Base-by-base conservation (phyloP, 2,329 filamentous ascomycete species). In the Penicillium griseofulvum region DNA sequence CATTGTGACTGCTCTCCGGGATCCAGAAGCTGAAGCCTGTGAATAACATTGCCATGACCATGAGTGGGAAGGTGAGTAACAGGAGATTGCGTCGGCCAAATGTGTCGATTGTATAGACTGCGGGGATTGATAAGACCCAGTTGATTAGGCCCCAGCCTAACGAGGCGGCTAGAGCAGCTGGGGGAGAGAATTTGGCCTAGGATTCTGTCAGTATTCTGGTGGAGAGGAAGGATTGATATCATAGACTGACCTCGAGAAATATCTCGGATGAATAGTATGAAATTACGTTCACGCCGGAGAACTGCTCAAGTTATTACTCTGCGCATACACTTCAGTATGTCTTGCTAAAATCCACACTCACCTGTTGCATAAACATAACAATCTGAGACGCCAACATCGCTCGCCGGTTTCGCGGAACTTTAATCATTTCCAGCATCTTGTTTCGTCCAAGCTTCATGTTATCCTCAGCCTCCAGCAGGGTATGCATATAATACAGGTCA, bases 301-400 rank as follows among this genome's bases (percentile, higher is more conserved):
- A 76, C 73, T 75, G 46, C 11, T 24, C 4, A 41, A 19, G 43
- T 31, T 22, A 50, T 33, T 31, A 2, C 5, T 47, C 8, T 28
- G 19, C 42, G n/a, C 28, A 8, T 10, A 28, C 17, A 19, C 3
- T n/a, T 14, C 7, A 6, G 17, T 37, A 10, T 33, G 9, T 33
- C 28, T 44, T 26, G 29, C 12, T 19, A 12, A 28, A 1, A 3
- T n/a, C 3, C 36, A 60, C 17, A 56, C 56, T 57, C 58, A 79
- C 79, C 68, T 87, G 84, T 63, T 88, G 85, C 80, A 86, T 81
- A 58, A 86, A 87, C 84, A 87, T 87, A 56, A 86, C 83, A 39
- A 86, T 80, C 64, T 85, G 77, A 0, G 81, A 84, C 1, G 83
- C 84, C 16, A 84, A 62, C 72, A 84, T 78, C 2, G 83, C 84